A percentile compares a stretch with the other conserved stretches of the same genome.
Conservation (phyloP, 768 basidiomycete genomes). For the Cystobasidium ongulense region DNA sequence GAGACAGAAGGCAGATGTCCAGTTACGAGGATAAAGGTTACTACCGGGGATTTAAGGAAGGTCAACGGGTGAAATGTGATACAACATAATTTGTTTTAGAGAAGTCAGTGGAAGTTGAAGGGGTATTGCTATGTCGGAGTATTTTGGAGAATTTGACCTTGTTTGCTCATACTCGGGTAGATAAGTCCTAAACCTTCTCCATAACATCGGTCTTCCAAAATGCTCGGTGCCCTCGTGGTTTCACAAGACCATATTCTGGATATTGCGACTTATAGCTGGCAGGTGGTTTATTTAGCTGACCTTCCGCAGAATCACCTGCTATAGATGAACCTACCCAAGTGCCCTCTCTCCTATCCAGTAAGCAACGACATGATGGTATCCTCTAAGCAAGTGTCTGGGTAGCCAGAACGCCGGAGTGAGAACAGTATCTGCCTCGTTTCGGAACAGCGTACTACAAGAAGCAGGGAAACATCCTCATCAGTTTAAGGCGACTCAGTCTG, state of each 20-base stretch:
- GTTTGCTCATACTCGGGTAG: too few relatives aligned
- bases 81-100: background rate
- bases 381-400: background rate
- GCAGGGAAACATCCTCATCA: background rate
- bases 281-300: background rate
- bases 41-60: constrained; percentile 34
- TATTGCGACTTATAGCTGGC: background rate
- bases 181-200: too few relatives aligned
- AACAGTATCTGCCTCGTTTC: constrained; percentile 6
- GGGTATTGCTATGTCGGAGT: background rate
- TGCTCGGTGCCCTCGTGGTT: background rate
- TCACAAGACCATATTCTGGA: background rate
- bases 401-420: constrained; percentile 15
- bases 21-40: constrained; percentile 25
- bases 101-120: background rate
- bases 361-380: background rate
- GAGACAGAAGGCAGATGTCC: constrained; percentile 28
- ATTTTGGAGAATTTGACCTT: too few relatives aligned
- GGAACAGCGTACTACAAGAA: background rate
- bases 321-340: background rate
- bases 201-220: background rate
- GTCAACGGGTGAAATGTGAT: constrained; percentile 23
- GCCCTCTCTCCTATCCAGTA: background rate
- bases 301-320: too few relatives aligned
- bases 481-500: background rate